Base-by-base conservation (phyloP, 495 filamentous ascomycete genomes). In the Podospora comata region DNA sequence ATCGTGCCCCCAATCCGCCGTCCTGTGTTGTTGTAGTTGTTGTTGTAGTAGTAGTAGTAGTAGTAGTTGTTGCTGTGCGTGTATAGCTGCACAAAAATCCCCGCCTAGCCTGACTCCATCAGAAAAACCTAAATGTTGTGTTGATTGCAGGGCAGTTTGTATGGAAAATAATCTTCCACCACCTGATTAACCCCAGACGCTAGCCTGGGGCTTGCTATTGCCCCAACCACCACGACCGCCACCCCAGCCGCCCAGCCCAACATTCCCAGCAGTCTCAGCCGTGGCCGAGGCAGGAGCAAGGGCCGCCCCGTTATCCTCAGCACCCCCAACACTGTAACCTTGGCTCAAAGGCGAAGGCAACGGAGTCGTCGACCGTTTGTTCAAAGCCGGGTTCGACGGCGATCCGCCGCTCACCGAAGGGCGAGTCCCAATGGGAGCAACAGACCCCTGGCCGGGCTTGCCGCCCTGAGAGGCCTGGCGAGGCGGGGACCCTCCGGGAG, bases 361-460 rank as follows among this genome's bases (percentile, higher is more conserved):
- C 65, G 95, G 93, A 18, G 94, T 96, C 4, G 90, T 96, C 1
- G 93, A 90, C 28, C 93, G 90, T 84, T 96, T 97, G 82, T 86
- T 92, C 72, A 93, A 77, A 18, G 85, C 85, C 16, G 89, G 82
- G 76, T 93, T 94, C 13, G 81, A 75, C 69, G 88, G 86, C 59
- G 76, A 73, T 69, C 84, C 78, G 39, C 84, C 78, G 39, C 80
- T 75, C 15, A 67, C 84, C 27, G 84, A 80, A 0, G 94, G 95
- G 32, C 95, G 89, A 61, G 96, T 97, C 54, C 95, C 95, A 72
- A 99, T 99, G 26, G 95, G 94, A 18, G 94, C 94, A 20, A 97
- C 92, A 20, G 87, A 83, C 39, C 73, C 71, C 65, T 79, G 80
- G 32, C 75, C 74, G 5, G 79, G 70, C 67, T 87, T 86, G 53